Evolutionary conservation across 2,329 filamentous ascomycete genomes (phyloP).

Genomic region (Orbilia quercus): DNA sequence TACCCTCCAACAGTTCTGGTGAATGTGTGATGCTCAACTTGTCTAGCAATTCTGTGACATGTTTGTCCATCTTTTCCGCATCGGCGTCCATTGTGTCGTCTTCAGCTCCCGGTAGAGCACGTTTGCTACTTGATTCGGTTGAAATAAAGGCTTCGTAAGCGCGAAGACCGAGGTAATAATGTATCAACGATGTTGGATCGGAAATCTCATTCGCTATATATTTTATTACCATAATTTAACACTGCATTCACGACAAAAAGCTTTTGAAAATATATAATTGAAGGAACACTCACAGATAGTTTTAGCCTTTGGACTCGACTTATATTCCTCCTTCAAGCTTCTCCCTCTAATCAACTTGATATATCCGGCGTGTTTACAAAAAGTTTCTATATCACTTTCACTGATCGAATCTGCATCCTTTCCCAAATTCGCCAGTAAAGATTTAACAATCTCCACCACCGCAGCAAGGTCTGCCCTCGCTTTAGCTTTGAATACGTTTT

Average conservation of each 20-base stretch:
- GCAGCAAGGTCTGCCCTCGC: constrained; percentile 73
- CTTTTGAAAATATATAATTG: constrained; percentile 65
- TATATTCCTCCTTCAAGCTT: constrained; percentile 66
- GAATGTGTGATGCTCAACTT: constrained; percentile 60
- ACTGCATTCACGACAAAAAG: constrained; percentile 16
- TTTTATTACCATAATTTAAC: not conserved
- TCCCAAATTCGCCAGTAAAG: constrained; percentile 69
- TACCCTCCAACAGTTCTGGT: constrained; percentile 69
- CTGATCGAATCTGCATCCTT: constrained; percentile 70
- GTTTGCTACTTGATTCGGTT: constrained; percentile 19
- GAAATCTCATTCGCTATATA: constrained; percentile 47
- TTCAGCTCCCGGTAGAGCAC: constrained; percentile 55
- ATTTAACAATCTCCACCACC: constrained; percentile 68
- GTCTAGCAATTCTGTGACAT: constrained; percentile 32
- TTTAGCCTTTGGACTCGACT: constrained; percentile 62
- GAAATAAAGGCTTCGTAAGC: constrained; percentile 58
- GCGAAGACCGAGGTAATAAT: constrained; percentile 75
- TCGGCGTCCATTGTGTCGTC: constrained; percentile 55
- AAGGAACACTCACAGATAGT: constrained; percentile 65
- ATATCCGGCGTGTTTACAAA: constrained; percentile 95
- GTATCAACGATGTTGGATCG: constrained; percentile 71
- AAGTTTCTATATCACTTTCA: constrained; percentile 80
- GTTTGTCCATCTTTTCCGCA: constrained; percentile 39
- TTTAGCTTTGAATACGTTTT: constrained; percentile 91
- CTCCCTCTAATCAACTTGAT: constrained; percentile 83